Evolutionary conservation across 495 filamentous ascomycete genomes (phyloP).

Genomic region (Glarea lozoyensis): DNA sequence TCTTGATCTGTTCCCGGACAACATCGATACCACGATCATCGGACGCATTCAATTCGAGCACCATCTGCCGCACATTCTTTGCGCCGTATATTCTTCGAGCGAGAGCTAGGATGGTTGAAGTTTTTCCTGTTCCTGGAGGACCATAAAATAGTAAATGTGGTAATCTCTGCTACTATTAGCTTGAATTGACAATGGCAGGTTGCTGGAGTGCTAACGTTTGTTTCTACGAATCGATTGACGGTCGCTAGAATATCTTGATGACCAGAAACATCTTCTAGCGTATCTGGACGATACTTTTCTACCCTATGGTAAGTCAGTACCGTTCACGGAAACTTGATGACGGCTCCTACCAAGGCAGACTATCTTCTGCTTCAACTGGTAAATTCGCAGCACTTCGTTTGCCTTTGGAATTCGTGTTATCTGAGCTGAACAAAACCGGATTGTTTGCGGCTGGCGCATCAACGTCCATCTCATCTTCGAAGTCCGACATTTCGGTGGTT

Average conservation of each 20-base stretch:
- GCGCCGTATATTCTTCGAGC: conserved; percentile 86
- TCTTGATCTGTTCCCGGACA: conserved; percentile 98
- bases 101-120: conserved; percentile 85
- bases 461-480: conserved; percentile 80
- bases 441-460: conserved; percentile 59
- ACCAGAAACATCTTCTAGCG: conserved; percentile 87
- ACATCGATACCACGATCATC: conserved; percentile 98
- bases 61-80: conserved; percentile 95
- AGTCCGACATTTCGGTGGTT: conserved; percentile 87
- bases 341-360: conserved; percentile 69
- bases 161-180: conserved; percentile 45
- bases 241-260: conserved; percentile 96
- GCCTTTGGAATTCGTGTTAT: conserved; percentile 57
- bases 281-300: conserved; percentile 93
- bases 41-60: conserved; percentile 92
- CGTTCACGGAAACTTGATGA: not conserved
- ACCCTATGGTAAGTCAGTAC: conserved; percentile 51
- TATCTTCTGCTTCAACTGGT: conserved; percentile 89
- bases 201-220: conserved; percentile 48
- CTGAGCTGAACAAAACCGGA: conserved; percentile 51
- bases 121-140: conserved; percentile 95
- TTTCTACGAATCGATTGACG: conserved; percentile 92
- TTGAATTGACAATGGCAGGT: not conserved
- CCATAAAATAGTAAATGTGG: conserved; percentile 98
- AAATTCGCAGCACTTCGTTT: conserved; percentile 90